Evolutionary conservation across 2,329 filamentous ascomycete species (phyloP).

Genomic region (Cladosporium phlei): DNA sequence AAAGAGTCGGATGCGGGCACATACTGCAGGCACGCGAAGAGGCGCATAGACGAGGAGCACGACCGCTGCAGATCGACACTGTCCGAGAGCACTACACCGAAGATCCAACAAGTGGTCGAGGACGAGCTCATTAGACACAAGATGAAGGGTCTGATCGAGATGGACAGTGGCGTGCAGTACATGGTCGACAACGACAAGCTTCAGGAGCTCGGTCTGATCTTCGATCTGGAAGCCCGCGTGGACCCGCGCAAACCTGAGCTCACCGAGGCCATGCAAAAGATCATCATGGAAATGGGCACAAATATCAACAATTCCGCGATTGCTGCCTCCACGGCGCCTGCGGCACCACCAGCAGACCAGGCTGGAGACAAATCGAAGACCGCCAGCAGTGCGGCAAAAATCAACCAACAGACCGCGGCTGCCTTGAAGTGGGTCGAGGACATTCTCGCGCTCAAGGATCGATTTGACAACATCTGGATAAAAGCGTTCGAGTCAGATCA

Average conservation of each 20-base stretch:
- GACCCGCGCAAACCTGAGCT: slow-evolving; percentile 69
- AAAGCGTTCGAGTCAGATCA: slow-evolving; percentile 71
- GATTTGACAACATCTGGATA: slow-evolving; percentile 77
- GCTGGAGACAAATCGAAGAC: slow-evolving; percentile 45
- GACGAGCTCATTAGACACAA: slow-evolving; percentile 72
- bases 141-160: slow-evolving; percentile 73
- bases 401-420: slow-evolving; percentile 76
- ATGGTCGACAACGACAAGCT: slow-evolving; percentile 90
- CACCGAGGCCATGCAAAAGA: slow-evolving; percentile 64
- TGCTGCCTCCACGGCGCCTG: slow-evolving; percentile 52
- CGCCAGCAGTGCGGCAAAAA: slow-evolving; percentile 38
- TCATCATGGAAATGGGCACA: slow-evolving; percentile 72
- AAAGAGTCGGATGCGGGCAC: slow-evolving; percentile 72
- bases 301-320: slow-evolving; percentile 71
- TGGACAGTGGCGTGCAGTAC: slow-evolving; percentile 79
- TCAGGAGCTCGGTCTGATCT: slow-evolving; percentile 75
- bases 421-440: slow-evolving; percentile 96
- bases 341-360: slow-evolving; percentile 43
- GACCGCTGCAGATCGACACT: slow-evolving; percentile 80
- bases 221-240: slow-evolving; percentile 71
- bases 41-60: slow-evolving; percentile 72
- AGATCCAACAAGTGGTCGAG: slow-evolving; percentile 74
- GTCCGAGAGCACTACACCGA: slow-evolving; percentile 64
- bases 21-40: slow-evolving; percentile 73
- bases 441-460: slow-evolving; percentile 77